A percentile compares a stretch with the other conserved stretches of the same genome.
phyloP scores from a whole-genome alignment of 169 alveolate species.

The Plasmodium yoelii region DNA sequence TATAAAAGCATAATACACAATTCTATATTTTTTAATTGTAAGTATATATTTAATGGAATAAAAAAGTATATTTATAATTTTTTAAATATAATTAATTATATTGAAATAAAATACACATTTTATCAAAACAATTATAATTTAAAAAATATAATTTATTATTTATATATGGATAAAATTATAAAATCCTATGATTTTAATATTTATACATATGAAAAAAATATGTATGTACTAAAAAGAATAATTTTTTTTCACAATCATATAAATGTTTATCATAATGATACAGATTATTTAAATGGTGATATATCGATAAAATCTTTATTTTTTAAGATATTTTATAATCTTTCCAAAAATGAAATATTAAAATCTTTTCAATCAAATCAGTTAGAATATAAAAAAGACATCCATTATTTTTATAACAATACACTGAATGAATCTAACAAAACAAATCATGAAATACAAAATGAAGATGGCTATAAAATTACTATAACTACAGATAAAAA shows the following conservation, averaged over 20 bases:
- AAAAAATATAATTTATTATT: constrained; percentile 62
- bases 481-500: too few relatives aligned
- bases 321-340: constrained; percentile 25
- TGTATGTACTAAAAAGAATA: constrained; percentile 62
- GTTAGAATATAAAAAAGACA: too few relatives aligned
- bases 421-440: too few relatives aligned
- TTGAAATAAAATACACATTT: constrained; percentile 58
- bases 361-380: neutral
- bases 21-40: constrained; percentile 25
- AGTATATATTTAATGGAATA: constrained; percentile 59
- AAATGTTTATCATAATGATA: constrained; percentile 16
- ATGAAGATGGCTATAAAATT: too few relatives aligned
- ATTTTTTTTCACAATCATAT: constrained; percentile 47
- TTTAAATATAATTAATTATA: constrained; percentile 48
- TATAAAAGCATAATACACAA: constrained; percentile 14
- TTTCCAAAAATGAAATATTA: constrained; percentile 17
- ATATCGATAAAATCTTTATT: constrained; percentile 8
- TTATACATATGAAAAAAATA: constrained; percentile 67
- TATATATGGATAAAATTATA: constrained; percentile 51
- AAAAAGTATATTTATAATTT: constrained; percentile 49
- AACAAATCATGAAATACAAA: too few relatives aligned
- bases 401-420: too few relatives aligned
- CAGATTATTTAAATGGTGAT: constrained; percentile 24
- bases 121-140: constrained; percentile 61
- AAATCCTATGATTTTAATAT: constrained; percentile 49